A percentile compares a stretch with the other conserved stretches of the same genome.
These are phyloP conservation scores for Talaromyces funiculosus DNA, from an alignment of 2,329 filamentous ascomycete species.

Conservation along the genomic window DNA sequence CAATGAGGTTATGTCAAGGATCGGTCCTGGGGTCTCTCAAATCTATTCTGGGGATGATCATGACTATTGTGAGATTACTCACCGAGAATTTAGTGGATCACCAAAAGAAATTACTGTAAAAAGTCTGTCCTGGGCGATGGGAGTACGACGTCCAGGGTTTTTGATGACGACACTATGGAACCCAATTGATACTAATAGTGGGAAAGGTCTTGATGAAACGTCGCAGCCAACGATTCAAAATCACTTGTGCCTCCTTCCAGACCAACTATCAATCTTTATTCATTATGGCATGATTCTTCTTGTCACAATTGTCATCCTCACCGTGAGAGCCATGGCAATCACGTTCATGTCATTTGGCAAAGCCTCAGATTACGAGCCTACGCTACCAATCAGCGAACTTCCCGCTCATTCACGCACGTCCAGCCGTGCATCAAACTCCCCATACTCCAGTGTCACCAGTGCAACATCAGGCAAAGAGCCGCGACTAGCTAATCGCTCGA, in stretches of 20 bases:
- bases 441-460: constrained; percentile 19
- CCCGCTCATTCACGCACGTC: constrained; percentile 17
- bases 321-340: constrained; percentile 38
- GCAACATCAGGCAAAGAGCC: constrained; percentile 20
- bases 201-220: constrained; percentile 23
- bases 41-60: constrained; percentile 96
- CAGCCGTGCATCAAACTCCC: constrained; percentile 23
- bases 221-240: constrained; percentile 64
- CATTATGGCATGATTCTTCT: constrained; percentile 63
- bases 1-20: constrained; percentile 64
- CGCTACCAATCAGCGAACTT: constrained; percentile 24
- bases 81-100: constrained; percentile 60
- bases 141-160: constrained; percentile 80
- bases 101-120: constrained; percentile 88
- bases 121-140: constrained; percentile 93
- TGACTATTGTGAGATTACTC: constrained; percentile 89
- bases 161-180: constrained; percentile 88
- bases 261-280: constrained; percentile 78
- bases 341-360: constrained; percentile 22
- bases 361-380: constrained; percentile 29
- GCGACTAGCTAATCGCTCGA: constrained; percentile 13
- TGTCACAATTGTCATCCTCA: constrained; percentile 46
- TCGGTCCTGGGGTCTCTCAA: constrained; percentile 70
- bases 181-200: constrained; percentile 59
- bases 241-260: constrained; percentile 83